Conservation (phyloP, 2,329 filamentous ascomycete genomes). For the Xylaria sp. region DNA sequence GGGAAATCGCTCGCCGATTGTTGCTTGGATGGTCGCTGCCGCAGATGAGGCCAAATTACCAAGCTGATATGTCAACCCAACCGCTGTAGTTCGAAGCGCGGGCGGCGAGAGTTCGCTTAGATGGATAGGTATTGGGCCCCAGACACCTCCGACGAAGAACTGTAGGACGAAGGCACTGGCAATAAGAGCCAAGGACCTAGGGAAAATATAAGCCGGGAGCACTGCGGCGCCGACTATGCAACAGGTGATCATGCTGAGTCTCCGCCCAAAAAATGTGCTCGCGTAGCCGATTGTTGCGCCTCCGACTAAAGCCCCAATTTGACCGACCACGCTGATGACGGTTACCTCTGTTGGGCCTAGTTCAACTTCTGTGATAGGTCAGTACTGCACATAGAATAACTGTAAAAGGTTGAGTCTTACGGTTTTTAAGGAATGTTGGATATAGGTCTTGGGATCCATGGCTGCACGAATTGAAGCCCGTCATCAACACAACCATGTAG, state of each 20-base stretch:
- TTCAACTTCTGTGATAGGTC: constrained; percentile 31
- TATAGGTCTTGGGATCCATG: constrained; percentile 36
- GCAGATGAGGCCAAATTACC: constrained; percentile 37
- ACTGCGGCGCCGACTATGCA: constrained; percentile 32
- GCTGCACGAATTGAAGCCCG: constrained; percentile 33
- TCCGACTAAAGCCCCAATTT: constrained; percentile 30
- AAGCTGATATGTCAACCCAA: constrained; percentile 37
- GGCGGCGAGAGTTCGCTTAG: constrained; percentile 38
- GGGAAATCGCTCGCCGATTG: constrained; percentile 35
- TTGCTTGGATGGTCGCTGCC: constrained; percentile 36
- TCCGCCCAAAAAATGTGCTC: constrained; percentile 36
- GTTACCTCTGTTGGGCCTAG: constrained; percentile 31
- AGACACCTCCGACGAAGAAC: constrained; percentile 33
- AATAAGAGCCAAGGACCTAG: constrained; percentile 30
- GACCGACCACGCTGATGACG: constrained; percentile 33
- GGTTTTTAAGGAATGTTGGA: constrained; percentile 38
- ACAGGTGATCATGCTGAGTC: constrained; percentile 36
- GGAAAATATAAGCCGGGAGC: constrained; percentile 31
- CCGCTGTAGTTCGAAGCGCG: constrained; percentile 26
- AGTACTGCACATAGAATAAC: neutral
- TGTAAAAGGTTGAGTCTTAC: constrained; percentile 14
- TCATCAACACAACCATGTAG: constrained; percentile 37
- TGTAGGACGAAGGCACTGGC: constrained; percentile 31
- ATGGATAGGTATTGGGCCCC: constrained; percentile 36
- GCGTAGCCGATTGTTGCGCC: constrained; percentile 26